Conservation (phyloP, 106 monocot species). For the Acanthochlamys bracteata region DNA sequence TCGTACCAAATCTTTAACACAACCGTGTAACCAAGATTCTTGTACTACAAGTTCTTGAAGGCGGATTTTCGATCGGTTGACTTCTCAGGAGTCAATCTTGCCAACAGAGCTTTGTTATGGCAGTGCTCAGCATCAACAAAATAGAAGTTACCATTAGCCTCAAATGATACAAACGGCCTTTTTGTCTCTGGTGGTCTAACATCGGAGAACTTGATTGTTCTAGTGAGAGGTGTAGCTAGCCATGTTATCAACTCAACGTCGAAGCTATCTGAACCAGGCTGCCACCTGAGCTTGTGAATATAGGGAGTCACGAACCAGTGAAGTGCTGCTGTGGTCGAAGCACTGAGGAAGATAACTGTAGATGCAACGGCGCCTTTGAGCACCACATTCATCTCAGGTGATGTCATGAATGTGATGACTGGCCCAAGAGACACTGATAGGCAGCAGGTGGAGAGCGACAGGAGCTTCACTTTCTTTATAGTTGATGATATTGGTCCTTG, state of each 20-base stretch:
- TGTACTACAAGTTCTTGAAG: constrained; percentile 69
- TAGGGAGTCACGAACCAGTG: constrained; percentile 98
- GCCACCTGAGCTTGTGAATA: constrained; percentile 85
- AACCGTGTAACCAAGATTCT: not conserved
- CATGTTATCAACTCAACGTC: constrained; percentile 77
- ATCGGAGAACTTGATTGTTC: constrained; percentile 71
- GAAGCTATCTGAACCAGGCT: constrained; percentile 74
- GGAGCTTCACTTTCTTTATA: not conserved
- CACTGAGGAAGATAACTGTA: constrained; percentile 84
- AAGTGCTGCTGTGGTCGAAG: constrained; percentile 73
- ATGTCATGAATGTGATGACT: constrained; percentile 97
- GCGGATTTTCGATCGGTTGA: constrained; percentile 45
- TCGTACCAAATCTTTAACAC: too few relatives aligned
- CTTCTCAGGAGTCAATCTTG: constrained; percentile 63
- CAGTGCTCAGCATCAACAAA: constrained; percentile 81
- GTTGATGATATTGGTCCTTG: constrained; percentile 72
- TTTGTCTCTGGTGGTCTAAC: constrained; percentile 59
- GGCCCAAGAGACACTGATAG: constrained; percentile 71
- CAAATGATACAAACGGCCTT: constrained; percentile 80
- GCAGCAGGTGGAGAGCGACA: constrained; percentile 52
- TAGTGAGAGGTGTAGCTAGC: constrained; percentile 52
- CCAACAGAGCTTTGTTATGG: constrained; percentile 61
- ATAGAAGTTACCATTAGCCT: constrained; percentile 58
- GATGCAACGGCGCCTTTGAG: constrained; percentile 88
- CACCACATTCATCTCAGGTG: constrained; percentile 86